Conservation (phyloP, 2,329 filamentous ascomycete genomes). For the Penicillium italicum region DNA sequence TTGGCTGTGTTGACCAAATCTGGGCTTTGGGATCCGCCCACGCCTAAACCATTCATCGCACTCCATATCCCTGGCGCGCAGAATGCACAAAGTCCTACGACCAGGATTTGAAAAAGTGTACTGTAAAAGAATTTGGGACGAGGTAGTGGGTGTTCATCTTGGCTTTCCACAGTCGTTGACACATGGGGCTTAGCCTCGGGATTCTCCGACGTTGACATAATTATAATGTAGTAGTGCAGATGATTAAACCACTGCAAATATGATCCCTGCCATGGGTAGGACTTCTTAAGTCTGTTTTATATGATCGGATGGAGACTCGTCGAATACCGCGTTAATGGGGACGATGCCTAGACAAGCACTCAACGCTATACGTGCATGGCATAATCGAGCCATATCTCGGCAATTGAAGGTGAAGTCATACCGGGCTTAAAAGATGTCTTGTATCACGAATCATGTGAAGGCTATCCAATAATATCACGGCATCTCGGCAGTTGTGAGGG, state of each 20-base stretch:
- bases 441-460: background rate
- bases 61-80: constrained; percentile 45
- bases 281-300: background rate
- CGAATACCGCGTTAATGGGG: background rate
- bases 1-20: constrained; percentile 47
- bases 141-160: background rate
- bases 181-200: background rate
- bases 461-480: background rate
- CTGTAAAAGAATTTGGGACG: constrained; percentile 8
- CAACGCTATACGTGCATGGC: constrained; percentile 4
- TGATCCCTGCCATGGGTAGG: background rate
- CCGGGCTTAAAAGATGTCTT: background rate
- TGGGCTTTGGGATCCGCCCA: constrained; percentile 42
- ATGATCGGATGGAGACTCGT: background rate
- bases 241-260: background rate
- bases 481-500: constrained; percentile 1
- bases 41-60: constrained; percentile 44
- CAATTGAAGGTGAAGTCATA: background rate
- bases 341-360: constrained; percentile 10
- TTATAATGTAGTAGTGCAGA: too few relatives aligned
- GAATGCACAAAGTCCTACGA: constrained; percentile 43
- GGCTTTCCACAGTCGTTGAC: background rate
- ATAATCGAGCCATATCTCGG: constrained; percentile 1
- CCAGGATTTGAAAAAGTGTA: constrained; percentile 39
- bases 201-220: background rate